phyloP scores from a whole-genome alignment of 768 basidiomycete species.

The Pulveroboletus ravenelii region DNA sequence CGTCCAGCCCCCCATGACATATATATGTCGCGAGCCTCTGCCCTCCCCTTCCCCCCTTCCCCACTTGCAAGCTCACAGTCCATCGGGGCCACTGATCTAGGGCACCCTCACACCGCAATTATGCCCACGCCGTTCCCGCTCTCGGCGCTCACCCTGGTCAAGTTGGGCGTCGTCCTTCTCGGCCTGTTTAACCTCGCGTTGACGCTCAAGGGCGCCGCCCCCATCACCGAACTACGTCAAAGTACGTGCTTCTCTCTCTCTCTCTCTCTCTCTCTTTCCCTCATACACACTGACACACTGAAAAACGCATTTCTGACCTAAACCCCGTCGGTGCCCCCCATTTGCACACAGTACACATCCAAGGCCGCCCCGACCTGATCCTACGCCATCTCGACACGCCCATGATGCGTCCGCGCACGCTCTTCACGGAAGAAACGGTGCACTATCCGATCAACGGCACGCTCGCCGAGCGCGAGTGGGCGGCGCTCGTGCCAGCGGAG shows the following conservation, averaged over 20 bases:
- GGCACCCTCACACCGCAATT: too few relatives aligned
- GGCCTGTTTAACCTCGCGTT: slow-evolving; percentile 17
- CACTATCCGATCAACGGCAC: slow-evolving; percentile 23
- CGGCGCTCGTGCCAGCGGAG: slow-evolving; percentile 16
- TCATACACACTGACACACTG: too few relatives aligned
- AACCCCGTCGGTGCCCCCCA: too few relatives aligned
- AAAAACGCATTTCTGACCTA: too few relatives aligned
- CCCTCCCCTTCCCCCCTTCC: too few relatives aligned
- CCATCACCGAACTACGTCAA: slow-evolving; percentile 6
- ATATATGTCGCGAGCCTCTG: too few relatives aligned
- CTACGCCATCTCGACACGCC: slow-evolving; percentile 17
- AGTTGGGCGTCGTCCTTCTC: slow-evolving; percentile 16
- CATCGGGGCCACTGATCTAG: too few relatives aligned
- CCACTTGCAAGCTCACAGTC: too few relatives aligned
- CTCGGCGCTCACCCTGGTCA: slow-evolving; percentile 17
- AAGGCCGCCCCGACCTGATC: slow-evolving; percentile 1
- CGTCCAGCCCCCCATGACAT: too few relatives aligned
- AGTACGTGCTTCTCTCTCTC: slow-evolving; percentile 4
- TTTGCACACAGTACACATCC: slow-evolving; percentile 10
- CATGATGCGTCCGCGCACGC: not conserved
- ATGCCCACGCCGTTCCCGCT: not conserved
- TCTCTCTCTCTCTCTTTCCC: not conserved
- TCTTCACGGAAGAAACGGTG: slow-evolving; percentile 23
- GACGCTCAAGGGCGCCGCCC: not conserved
- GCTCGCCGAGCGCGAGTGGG: slow-evolving; percentile 25